phyloP scores from a whole-genome alignment of 441 rosid species.

The Gossypium gossypioides region DNA sequence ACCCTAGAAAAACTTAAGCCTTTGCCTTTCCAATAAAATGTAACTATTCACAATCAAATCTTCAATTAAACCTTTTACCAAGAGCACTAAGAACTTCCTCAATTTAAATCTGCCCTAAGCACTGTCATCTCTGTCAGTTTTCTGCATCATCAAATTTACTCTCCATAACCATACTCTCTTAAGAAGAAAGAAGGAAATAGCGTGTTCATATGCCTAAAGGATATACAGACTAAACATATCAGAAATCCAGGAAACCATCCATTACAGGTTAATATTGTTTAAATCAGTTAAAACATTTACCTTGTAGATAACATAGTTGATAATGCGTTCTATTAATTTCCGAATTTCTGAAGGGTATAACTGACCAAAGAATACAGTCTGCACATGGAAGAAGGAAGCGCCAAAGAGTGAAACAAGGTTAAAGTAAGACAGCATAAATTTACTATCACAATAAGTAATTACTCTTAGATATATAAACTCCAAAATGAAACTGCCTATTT shows the following conservation, averaged over 20 bases:
- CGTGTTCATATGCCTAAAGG: background rate
- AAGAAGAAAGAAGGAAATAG: background rate
- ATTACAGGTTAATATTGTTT: background rate
- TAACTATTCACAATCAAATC: background rate
- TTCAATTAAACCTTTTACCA: background rate
- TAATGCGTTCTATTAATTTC: slow-evolving; percentile 73
- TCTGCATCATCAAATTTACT: background rate
- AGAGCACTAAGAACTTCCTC: background rate
- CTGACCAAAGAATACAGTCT: slow-evolving; percentile 79
- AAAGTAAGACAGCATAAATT: background rate
- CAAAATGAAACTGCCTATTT: background rate
- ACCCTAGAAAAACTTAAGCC: background rate
- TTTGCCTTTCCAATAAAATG: background rate
- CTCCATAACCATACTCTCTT: background rate
- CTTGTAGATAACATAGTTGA: slow-evolving; percentile 91
- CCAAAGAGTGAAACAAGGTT: background rate
- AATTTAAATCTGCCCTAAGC: background rate
- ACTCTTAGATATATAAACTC: background rate
- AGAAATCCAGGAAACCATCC: background rate
- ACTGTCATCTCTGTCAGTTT: background rate
- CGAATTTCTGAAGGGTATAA: slow-evolving; percentile 68
- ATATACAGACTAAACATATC: background rate
- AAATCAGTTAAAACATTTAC: slow-evolving; percentile 32
- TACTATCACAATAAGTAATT: background rate
- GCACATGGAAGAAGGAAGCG: slow-evolving; percentile 22